phyloP scores from a whole-genome alignment of 345 rosid genomes.

The Limnanthes douglasii region DNA sequence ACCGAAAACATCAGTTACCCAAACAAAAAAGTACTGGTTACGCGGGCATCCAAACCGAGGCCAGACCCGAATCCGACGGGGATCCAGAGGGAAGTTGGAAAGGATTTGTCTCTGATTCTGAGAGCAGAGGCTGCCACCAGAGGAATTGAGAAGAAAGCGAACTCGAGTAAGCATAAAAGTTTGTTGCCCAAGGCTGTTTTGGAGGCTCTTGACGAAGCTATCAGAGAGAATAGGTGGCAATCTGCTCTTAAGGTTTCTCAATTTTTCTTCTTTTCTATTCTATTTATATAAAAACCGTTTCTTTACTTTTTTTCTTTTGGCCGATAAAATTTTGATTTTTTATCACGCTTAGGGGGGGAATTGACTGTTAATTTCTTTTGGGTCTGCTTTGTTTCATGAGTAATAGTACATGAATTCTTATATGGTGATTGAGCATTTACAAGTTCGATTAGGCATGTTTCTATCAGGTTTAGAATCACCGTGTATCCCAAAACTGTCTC shows the following conservation, averaged over 20 bases:
- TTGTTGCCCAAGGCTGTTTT: conserved; percentile 77
- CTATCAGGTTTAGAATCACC: no score
- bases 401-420: no score
- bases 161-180: conserved; percentile 50
- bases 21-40: no score
- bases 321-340: no score
- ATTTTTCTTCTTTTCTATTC: neutral
- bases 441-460: no score
- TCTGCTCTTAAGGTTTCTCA: conserved; percentile 53
- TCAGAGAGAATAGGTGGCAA: conserved; percentile 34
- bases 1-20: no score
- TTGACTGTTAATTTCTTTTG: no score
- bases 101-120: conserved; percentile 47
- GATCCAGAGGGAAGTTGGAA: conserved; percentile 26
- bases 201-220: conserved; percentile 75
- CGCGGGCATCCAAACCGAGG: conserved; percentile 12
- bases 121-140: conserved; percentile 55
- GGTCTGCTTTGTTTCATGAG: no score
- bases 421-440: no score
- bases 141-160: conserved; percentile 54
- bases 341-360: no score
- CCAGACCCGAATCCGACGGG: conserved; percentile 13
- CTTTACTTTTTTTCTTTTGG: neutral
- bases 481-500: no score
- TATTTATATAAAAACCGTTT: neutral